Evolutionary conservation across 179 eudicot genomes (phyloP).

Genomic region (Sideroxylon spinosum): DNA sequence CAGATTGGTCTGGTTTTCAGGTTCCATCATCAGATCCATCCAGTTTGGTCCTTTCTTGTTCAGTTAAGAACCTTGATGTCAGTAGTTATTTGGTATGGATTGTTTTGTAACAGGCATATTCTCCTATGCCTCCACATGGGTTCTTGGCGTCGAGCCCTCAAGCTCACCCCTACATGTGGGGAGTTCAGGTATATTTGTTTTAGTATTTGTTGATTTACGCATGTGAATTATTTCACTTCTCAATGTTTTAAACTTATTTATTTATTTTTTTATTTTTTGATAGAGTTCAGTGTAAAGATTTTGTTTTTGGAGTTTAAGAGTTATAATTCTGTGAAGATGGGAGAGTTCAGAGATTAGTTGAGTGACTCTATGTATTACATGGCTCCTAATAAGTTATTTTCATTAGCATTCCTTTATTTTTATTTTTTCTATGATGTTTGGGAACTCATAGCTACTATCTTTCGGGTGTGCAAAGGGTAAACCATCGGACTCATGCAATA

Average conservation of each 20-base stretch:
- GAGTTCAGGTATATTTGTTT: conserved; percentile 71
- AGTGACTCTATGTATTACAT: not conserved
- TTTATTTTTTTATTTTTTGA: not conserved
- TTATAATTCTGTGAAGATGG: not conserved
- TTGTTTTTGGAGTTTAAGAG: not conserved
- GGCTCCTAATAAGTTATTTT: not conserved
- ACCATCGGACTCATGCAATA: too few species aligned
- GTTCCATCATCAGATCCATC: conserved; percentile 31
- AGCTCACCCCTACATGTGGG: conserved; percentile 99
- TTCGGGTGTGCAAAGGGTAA: too few species aligned
- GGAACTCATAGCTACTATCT: too few species aligned
- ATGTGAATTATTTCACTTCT: not conserved
- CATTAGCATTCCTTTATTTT: too few species aligned
- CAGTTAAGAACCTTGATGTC: not conserved
- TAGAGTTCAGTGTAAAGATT: not conserved
- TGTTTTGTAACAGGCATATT: conserved; percentile 60
- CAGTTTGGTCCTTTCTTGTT: conserved; percentile 1
- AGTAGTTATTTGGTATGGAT: conserved; percentile 10
- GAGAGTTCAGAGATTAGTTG: not conserved
- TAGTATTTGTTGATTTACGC: not conserved
- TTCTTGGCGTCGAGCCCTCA: conserved; percentile 90
- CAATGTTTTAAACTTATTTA: not conserved
- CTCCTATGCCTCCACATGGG: conserved; percentile 92
- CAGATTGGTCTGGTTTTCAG: conserved; percentile 98
- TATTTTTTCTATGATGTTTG: too few species aligned